phyloP scores from a whole-genome alignment of 1,139 yeast genomes.

The Hyphopichia buzzinii region DNA sequence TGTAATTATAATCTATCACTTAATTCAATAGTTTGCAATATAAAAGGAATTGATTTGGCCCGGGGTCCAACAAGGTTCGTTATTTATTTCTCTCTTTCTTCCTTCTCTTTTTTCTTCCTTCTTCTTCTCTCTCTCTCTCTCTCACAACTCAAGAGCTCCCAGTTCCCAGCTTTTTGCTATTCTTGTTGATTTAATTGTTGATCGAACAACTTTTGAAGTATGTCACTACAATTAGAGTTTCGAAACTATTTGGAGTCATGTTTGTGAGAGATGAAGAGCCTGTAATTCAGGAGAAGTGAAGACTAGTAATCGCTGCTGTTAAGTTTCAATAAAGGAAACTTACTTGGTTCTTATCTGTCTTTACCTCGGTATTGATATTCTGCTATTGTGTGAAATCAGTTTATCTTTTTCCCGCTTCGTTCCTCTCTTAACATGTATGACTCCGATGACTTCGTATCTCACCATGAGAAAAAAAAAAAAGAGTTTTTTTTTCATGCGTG shows the following conservation, averaged over 20 bases:
- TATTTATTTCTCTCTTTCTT: constrained; percentile 3
- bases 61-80: constrained; percentile 5
- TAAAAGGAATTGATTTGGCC: constrained; percentile 8
- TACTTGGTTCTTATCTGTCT: too few species aligned
- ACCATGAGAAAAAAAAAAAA: too few species aligned
- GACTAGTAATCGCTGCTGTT: too few species aligned
- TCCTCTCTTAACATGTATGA: too few species aligned
- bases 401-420: too few species aligned
- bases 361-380: too few species aligned
- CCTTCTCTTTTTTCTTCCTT: constrained; percentile 1
- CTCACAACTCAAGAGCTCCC: constrained; percentile 23
- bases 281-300: too few species aligned
- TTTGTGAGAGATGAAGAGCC: neutral
- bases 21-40: constrained; percentile 2
- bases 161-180: constrained; percentile 19
- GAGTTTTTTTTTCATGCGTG: neutral
- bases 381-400: too few species aligned
- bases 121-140: constrained; percentile 9
- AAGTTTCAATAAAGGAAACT: too few species aligned
- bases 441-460: too few species aligned
- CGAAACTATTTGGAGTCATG: too few species aligned
- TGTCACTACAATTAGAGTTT: constrained; percentile 6
- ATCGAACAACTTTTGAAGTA: constrained; percentile 7
- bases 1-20: neutral
- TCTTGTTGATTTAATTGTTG: constrained; percentile 9